Conservation (phyloP, 495 filamentous ascomycete genomes). For the Penicillium turbatum region DNA sequence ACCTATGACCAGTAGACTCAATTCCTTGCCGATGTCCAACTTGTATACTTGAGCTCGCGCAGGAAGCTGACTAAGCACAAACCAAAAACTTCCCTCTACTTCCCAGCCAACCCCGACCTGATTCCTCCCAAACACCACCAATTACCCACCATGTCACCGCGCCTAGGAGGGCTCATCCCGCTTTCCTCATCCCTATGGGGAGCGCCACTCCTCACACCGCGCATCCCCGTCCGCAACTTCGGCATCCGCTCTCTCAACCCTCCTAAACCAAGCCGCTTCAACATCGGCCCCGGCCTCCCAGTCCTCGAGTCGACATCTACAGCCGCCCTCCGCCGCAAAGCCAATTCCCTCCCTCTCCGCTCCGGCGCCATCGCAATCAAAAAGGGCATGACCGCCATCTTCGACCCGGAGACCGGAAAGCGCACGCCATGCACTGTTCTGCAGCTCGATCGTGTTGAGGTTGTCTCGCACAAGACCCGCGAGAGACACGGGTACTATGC, state of each 20-base stretch:
- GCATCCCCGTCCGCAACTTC: slow-evolving; percentile 30
- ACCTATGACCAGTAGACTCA: too few species aligned
- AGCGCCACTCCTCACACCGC: slow-evolving; percentile 17
- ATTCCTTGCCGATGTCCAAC: too few species aligned
- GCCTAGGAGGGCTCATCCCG: slow-evolving; percentile 36
- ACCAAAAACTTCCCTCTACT: slow-evolving; percentile 23
- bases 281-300: slow-evolving; percentile 42
- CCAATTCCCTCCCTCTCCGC: slow-evolving; percentile 69
- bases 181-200: slow-evolving; percentile 23
- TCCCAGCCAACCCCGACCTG: not conserved
- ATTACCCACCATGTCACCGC: slow-evolving; percentile 30
- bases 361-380: slow-evolving; percentile 82
- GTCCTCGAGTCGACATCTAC: slow-evolving; percentile 65
- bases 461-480: slow-evolving; percentile 77
- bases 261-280: slow-evolving; percentile 45
- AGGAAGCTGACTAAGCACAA: slow-evolving; percentile 1
- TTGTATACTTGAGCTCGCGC: not conserved
- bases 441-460: slow-evolving; percentile 88
- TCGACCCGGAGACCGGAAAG: slow-evolving; percentile 66
- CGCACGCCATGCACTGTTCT: slow-evolving; percentile 87
- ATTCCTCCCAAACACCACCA: slow-evolving; percentile 4
- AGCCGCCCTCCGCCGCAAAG: slow-evolving; percentile 76
- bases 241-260: slow-evolving; percentile 50
- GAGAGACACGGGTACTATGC: slow-evolving; percentile 83
- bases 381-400: slow-evolving; percentile 92